Percentiles rank a stretch among this genome's conserved stretches.
Conservation (phyloP, 306 rosid species). For the Acacia crassicarpa region DNA sequence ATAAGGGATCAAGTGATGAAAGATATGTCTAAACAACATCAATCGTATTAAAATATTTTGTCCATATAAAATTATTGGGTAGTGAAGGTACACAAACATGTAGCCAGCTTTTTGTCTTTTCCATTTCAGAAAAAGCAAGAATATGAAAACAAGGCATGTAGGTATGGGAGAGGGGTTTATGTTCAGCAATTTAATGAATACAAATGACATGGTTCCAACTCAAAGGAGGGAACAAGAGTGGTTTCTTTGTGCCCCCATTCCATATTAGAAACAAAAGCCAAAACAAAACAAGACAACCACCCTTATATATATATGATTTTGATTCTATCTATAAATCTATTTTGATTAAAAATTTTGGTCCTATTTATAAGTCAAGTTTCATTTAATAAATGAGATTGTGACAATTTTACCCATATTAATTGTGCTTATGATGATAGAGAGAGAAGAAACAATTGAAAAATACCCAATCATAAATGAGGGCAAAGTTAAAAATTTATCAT, state of each 20-base stretch:
- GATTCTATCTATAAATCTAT: too few species aligned
- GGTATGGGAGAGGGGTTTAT: not conserved
- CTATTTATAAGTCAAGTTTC: too few species aligned
- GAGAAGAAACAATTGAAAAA: too few species aligned
- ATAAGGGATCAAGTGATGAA: not conserved
- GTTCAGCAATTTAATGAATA: constrained; percentile 3
- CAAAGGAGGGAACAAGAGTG: constrained; percentile 13
- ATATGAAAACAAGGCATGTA: constrained; percentile 40
- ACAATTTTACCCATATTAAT: too few species aligned
- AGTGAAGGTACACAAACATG: not conserved
- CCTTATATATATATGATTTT: not conserved
- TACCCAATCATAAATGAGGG: too few species aligned
- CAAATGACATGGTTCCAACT: constrained; percentile 25
- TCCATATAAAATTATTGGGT: not conserved
- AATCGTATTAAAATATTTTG: not conserved
- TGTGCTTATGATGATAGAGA: too few species aligned
- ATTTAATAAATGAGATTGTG: too few species aligned
- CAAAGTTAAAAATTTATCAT: too few species aligned
- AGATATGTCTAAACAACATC: not conserved
- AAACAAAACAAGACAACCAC: not conserved
- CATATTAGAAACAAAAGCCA: not conserved
- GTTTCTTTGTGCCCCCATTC: not conserved
- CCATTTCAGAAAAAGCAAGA: not conserved
- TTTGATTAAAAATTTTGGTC: too few species aligned
- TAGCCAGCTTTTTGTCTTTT: constrained; percentile 25